Percentiles rank a stretch among this genome's conserved stretches.
Conservation (phyloP, 106 monocot genomes). For the Allium cepa region DNA sequence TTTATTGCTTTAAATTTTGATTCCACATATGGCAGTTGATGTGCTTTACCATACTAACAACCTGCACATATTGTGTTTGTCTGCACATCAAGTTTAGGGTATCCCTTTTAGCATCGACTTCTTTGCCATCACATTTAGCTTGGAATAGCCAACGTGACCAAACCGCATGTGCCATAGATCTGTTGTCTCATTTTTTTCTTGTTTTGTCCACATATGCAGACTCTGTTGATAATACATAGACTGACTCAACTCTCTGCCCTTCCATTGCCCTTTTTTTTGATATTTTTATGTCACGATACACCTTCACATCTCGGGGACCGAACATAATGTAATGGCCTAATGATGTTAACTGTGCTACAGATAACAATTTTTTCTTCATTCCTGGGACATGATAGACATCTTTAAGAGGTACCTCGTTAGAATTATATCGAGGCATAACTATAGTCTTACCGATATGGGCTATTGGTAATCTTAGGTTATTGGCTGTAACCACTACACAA, state of each 20-base stretch:
- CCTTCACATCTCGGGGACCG: conserved; percentile 3
- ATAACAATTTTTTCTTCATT: too few relatives aligned
- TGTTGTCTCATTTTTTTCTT: conserved; percentile 14
- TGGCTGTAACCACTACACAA: too few relatives aligned
- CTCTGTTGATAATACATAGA: conserved; percentile 10
- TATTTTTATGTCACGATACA: conserved; percentile 3
- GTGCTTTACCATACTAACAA: conserved; percentile 17
- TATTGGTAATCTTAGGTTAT: too few relatives aligned
- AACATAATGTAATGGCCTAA: neutral
- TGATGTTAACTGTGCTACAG: too few relatives aligned
- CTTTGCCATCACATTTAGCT: conserved; percentile 14
- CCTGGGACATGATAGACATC: too few relatives aligned
- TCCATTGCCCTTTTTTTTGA: neutral
- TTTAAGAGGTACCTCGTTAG: too few relatives aligned
- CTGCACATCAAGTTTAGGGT: conserved; percentile 1
- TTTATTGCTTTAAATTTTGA: conserved; percentile 8
- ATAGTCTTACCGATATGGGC: too few relatives aligned
- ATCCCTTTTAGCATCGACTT: conserved; percentile 12
- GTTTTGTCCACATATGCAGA: conserved; percentile 1
- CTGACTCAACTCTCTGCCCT: neutral
- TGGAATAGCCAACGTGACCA: conserved; percentile 16
- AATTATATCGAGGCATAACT: too few relatives aligned
- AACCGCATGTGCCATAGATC: conserved; percentile 18
- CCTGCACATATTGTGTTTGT: conserved; percentile 12
- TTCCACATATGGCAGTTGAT: conserved; percentile 17